phyloP scores from a whole-genome alignment of 2,329 filamentous ascomycete genomes.

The Tolypocladium tropicale region DNA sequence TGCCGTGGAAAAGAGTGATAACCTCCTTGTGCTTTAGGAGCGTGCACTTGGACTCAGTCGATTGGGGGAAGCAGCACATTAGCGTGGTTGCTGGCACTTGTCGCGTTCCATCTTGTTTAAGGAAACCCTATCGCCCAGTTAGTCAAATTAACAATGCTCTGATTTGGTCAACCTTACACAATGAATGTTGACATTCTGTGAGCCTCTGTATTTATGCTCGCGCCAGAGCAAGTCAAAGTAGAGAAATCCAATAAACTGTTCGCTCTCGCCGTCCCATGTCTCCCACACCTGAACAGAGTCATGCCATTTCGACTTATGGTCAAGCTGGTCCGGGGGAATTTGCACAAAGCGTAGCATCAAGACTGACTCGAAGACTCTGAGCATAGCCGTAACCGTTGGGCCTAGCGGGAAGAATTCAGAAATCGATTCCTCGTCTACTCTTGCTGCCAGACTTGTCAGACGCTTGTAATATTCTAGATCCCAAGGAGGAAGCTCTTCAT shows the following conservation, averaged over 20 bases:
- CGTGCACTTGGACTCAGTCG: background rate
- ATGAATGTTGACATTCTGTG: background rate
- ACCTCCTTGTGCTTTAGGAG: background rate
- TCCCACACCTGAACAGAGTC: background rate
- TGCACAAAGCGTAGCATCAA: background rate
- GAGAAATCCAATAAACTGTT: background rate
- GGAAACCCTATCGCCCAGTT: background rate
- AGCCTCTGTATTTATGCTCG: background rate
- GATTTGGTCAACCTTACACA: background rate
- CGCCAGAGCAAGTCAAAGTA: background rate
- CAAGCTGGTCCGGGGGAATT: background rate
- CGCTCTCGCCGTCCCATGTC: background rate
- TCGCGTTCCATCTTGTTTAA: background rate
- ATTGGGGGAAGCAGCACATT: background rate
- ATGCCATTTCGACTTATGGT: background rate
- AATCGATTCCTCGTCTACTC: background rate
- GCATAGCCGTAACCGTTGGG: background rate
- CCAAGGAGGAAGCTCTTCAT: background rate
- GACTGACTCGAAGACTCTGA: background rate
- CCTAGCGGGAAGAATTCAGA: background rate
- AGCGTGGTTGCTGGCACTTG: background rate
- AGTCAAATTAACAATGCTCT: background rate
- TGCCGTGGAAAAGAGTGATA: background rate
- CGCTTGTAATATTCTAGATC: background rate
- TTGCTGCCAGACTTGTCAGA: background rate